phyloP scores from a whole-genome alignment of 805 yeast species.

The Sugiyamaella floridensis region DNA sequence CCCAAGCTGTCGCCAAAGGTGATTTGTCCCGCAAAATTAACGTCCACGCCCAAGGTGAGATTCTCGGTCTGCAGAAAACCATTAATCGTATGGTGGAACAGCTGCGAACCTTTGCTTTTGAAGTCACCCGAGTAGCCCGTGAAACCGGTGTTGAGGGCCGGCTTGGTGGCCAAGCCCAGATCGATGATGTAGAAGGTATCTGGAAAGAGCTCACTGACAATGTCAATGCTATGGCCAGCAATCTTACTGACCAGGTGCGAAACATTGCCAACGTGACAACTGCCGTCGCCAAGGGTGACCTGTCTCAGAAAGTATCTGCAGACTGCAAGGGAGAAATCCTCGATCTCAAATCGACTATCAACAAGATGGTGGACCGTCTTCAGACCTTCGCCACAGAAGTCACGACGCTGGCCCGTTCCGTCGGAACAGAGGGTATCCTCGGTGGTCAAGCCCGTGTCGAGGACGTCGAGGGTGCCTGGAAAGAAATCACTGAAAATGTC shows the following conservation, averaged over 20 bases:
- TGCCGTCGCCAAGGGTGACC: constrained; percentile 79
- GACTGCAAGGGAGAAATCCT: constrained; percentile 76
- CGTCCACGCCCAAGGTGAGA: constrained; percentile 90
- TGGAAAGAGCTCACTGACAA: constrained; percentile 86
- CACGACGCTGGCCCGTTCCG: constrained; percentile 77
- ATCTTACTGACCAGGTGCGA: constrained; percentile 81
- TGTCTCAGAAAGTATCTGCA: constrained; percentile 78
- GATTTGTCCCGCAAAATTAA: constrained; percentile 76
- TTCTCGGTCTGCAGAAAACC: constrained; percentile 75
- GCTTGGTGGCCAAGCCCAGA: constrained; percentile 81
- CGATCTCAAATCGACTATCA: constrained; percentile 76
- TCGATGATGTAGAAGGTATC: constrained; percentile 73
- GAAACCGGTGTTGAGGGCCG: constrained; percentile 89
- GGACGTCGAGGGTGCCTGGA: constrained; percentile 82
- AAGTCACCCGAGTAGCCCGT: constrained; percentile 78
- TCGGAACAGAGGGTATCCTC: constrained; percentile 80
- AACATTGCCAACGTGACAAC: constrained; percentile 83
- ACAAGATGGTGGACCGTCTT: constrained; percentile 81
- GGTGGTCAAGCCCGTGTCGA: constrained; percentile 84
- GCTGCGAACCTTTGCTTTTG: constrained; percentile 73
- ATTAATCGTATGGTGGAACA: constrained; percentile 88
- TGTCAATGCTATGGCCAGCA: constrained; percentile 81
- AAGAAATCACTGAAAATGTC: constrained; percentile 73
- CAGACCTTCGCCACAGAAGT: constrained; percentile 79
- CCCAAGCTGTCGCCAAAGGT: constrained; percentile 82